Percentiles rank a stretch among this genome's conserved stretches.
Conservation (phyloP, 1,284 basidiomycete genomes). For the Papiliotrema flavescens region DNA sequence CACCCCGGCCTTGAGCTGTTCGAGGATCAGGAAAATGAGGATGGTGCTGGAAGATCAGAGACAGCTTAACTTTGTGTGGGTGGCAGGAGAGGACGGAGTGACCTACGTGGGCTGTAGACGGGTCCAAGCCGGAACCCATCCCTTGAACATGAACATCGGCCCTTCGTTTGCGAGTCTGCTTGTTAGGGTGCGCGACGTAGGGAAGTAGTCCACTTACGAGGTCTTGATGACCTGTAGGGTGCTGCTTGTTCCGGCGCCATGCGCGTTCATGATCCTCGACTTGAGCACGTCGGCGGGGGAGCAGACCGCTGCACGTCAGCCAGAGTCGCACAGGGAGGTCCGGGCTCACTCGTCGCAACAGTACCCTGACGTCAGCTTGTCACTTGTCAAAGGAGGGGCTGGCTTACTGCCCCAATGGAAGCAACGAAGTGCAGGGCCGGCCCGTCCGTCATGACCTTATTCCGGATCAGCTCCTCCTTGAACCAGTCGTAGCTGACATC, state of each 20-base stretch:
- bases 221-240: conserved; percentile 66
- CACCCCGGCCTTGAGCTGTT: conserved; percentile 52
- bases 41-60: conserved; percentile 17
- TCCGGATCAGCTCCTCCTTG: conserved; percentile 72
- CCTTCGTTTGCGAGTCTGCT: conserved; percentile 65
- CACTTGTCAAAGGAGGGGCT: not conserved
- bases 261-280: conserved; percentile 80
- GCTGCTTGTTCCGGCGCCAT: conserved; percentile 71
- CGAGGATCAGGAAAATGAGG: conserved; percentile 66
- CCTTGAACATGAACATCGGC: conserved; percentile 89
- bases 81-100: not conserved
- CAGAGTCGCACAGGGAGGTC: conserved; percentile 7
- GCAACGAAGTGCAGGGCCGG: conserved; percentile 77
- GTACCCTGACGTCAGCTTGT: conserved; percentile 60
- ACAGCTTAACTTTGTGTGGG: not conserved
- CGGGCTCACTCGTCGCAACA: conserved; percentile 64
- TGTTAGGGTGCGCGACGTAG: not conserved
- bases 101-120: conserved; percentile 77
- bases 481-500: conserved; percentile 78
- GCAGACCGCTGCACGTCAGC: conserved; percentile 59
- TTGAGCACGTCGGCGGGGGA: conserved; percentile 90
- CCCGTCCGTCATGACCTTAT: conserved; percentile 70
- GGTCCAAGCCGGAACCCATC: conserved; percentile 62
- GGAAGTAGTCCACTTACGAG: conserved; percentile 48
- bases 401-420: conserved; percentile 73